phyloP scores from a whole-genome alignment of 495 filamentous ascomycete species.

The Hypoxylon fuscum region DNA sequence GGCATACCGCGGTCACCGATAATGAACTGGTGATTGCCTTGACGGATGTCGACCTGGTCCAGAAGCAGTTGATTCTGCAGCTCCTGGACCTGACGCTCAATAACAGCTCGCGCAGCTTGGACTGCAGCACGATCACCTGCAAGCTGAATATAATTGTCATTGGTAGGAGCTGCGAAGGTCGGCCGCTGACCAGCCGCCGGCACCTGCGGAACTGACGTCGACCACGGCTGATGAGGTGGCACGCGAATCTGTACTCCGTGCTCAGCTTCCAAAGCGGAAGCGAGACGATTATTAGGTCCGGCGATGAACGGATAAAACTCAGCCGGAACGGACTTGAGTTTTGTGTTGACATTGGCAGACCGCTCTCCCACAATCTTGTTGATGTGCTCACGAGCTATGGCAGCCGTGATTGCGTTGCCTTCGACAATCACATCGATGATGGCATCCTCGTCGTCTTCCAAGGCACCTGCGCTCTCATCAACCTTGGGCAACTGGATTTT shows the following conservation, averaged over 20 bases:
- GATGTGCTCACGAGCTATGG: constrained; percentile 82
- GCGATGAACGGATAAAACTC: constrained; percentile 97
- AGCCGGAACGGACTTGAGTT: constrained; percentile 81
- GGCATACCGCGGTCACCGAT: constrained; percentile 80
- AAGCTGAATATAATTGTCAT: constrained; percentile 78
- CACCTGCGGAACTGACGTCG: constrained; percentile 70
- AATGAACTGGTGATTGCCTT: constrained; percentile 88
- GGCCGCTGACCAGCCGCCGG: constrained; percentile 69
- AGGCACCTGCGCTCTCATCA: constrained; percentile 61
- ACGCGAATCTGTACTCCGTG: constrained; percentile 76
- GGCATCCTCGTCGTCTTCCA: constrained; percentile 76
- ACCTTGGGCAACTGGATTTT: constrained; percentile 85
- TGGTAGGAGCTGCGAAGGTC: constrained; percentile 70
- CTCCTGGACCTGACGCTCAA: constrained; percentile 78
- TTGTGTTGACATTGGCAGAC: constrained; percentile 78
- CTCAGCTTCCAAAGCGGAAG: constrained; percentile 71
- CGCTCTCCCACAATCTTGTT: constrained; percentile 85
- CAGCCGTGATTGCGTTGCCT: constrained; percentile 85
- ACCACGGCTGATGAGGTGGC: constrained; percentile 80
- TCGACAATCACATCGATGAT: constrained; percentile 88
- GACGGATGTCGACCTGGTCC: constrained; percentile 77
- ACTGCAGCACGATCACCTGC: constrained; percentile 87
- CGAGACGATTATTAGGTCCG: constrained; percentile 74
- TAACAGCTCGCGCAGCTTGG: constrained; percentile 76
- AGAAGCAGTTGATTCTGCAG: constrained; percentile 74